Base-by-base conservation (phyloP, 2,329 filamentous ascomycete genomes). In the Pseudogymnoascus sp. region DNA sequence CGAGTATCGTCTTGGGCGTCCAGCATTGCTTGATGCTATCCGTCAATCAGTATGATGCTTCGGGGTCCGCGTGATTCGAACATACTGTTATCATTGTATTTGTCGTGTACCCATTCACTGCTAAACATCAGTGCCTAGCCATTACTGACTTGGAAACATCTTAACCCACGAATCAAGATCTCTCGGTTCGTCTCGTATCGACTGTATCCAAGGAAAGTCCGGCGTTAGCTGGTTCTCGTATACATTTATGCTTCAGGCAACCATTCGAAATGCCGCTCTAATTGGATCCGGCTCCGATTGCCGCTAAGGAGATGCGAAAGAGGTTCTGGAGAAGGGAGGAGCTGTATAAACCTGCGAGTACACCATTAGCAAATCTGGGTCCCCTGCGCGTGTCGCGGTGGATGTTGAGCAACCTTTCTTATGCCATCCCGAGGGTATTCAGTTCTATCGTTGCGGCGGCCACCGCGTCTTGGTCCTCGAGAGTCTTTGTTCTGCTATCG, bases 101-200 rank as follows among this genome's bases (percentile, higher is more conserved):
- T 90, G 79, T 96, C 91, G 76, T 97, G 93, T 70, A 96, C 91
- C 93, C 93, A 97, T 81, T 96, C 92, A 73, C 91, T 91, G 68
- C 45, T 60, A 6, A 66, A 63, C 63, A 28, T 51, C 62, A 63
- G 37, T 61, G 62, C 66, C 19, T 51, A 2, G 34, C 36, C 31
- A 51, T 41, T 54, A 41, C 34, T 51, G 8, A n/a, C 16, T 25
- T 41, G 21, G 19, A 62, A 39, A 14, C 60, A 78, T 57, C 16
- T 16, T 41, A 43, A 39, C 84, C 67, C 76, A 92, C 89, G 85
- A 85, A 76, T 92, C 88, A 72, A 91, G 79, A 75, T 88, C 87
- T 77, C 85, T 82, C 67, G 81, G 80, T 66, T 83, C 78, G 68
- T 89, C 85, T 76, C 81, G 83, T 78, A 79, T 84, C 72, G 82